Conservation (phyloP, 495 filamentous ascomycete genomes). For the Astrocystis sublimbata region DNA sequence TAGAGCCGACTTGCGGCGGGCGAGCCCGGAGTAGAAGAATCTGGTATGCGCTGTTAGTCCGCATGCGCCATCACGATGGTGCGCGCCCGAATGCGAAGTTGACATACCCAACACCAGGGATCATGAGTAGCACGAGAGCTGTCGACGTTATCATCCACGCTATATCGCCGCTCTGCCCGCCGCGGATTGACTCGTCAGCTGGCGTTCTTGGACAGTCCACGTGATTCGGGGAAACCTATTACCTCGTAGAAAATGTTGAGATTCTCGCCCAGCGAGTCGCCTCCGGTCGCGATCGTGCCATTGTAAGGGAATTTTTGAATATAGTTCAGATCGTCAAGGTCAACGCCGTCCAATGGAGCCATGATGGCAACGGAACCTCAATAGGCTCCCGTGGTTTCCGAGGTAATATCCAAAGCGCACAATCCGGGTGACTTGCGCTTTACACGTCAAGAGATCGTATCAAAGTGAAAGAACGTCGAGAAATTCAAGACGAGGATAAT, state of each 20-base stretch:
- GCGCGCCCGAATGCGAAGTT: conserved; percentile 5
- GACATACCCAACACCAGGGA: conserved; percentile 79
- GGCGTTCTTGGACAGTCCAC: neutral
- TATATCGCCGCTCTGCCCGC: conserved; percentile 74
- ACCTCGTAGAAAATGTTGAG: conserved; percentile 85
- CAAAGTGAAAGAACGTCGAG: neutral
- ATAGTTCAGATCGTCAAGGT: conserved; percentile 50
- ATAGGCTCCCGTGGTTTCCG: neutral
- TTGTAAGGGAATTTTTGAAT: conserved; percentile 60
- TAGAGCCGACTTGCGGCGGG: conserved; percentile 93
- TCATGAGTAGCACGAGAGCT: conserved; percentile 94
- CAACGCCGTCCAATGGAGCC: conserved; percentile 37
- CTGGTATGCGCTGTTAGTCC: conserved; percentile 37
- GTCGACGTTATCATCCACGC: conserved; percentile 88
- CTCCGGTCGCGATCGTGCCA: conserved; percentile 64
- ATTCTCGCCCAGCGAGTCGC: conserved; percentile 70
- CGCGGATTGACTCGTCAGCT: conserved; percentile 6
- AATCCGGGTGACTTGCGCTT: neutral
- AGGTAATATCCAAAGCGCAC: neutral
- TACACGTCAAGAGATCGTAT: neutral
- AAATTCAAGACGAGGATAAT: neutral
- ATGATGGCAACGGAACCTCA: conserved; percentile 28
- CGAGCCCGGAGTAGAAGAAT: conserved; percentile 98
- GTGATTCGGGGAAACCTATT: conserved; percentile 16
- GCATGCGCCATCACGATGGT: neutral